A percentile compares a stretch with the other conserved stretches of the same genome.
Conservation (phyloP, 345 rosid genomes). For the Alliaria petiolata region DNA sequence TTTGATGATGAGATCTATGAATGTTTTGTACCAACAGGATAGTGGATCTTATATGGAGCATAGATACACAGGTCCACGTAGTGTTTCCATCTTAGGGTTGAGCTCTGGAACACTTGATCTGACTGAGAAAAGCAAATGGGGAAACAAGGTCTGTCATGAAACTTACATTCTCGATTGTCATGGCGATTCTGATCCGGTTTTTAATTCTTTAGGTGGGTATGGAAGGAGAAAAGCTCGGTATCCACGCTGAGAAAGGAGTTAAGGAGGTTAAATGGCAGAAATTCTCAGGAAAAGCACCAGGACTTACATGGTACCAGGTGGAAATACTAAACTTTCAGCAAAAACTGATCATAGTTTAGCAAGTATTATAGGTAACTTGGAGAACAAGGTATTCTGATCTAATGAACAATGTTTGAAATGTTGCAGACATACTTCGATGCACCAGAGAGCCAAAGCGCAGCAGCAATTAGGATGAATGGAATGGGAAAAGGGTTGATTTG, state of each 20-base stretch:
- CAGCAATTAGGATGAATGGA: conserved; percentile 50
- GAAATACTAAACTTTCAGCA: neutral
- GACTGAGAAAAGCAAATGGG: conserved; percentile 54
- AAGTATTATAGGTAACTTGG: neutral
- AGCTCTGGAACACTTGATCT: conserved; percentile 82
- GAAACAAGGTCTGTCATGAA: conserved; percentile 53
- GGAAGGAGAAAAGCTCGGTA: conserved; percentile 52
- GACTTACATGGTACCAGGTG: conserved; percentile 90
- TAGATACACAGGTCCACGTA: conserved; percentile 79
- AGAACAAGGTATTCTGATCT: neutral
- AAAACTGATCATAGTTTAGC: neutral
- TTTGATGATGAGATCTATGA: neutral
- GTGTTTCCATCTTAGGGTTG: conserved; percentile 64
- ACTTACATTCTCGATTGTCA: neutral
- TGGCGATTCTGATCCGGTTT: neutral
- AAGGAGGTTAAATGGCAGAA: conserved; percentile 48
- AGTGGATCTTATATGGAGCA: conserved; percentile 95
- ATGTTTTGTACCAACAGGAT: conserved; percentile 47
- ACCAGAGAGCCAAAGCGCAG: conserved; percentile 61
- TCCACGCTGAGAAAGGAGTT: conserved; percentile 50
- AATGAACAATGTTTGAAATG: conserved; percentile 10
- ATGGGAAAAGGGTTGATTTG: conserved; percentile 88
- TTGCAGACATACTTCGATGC: conserved; percentile 60
- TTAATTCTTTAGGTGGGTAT: conserved; percentile 52
- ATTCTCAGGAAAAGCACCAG: conserved; percentile 31